Conservation (phyloP, 768 basidiomycete genomes). For the Strobilomyces dryophilus region DNA sequence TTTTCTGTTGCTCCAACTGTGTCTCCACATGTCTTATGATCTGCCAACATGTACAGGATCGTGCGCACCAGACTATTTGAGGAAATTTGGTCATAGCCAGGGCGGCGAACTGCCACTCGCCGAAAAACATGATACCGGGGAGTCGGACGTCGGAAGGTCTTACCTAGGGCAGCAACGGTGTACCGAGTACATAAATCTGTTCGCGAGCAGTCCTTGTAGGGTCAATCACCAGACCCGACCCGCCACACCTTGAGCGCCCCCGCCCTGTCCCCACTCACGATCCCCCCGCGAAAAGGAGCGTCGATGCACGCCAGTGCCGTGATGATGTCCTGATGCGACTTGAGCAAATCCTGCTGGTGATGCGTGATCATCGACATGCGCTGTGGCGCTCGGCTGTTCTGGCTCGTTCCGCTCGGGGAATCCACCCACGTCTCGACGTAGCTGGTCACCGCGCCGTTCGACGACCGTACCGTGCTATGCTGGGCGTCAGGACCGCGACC, state of each 20-base stretch:
- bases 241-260: constrained; percentile 92
- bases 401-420: constrained; percentile 38
- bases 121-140: no score
- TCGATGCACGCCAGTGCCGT: constrained; percentile 84
- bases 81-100: no score
- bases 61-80: no score
- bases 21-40: no score
- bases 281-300: constrained; percentile 87
- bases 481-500: constrained; percentile 2
- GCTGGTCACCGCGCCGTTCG: constrained; percentile 44
- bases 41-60: no score
- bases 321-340: constrained; percentile 87
- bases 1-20: no score
- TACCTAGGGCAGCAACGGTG: no score
- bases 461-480: constrained; percentile 28
- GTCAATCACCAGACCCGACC: constrained; percentile 51
- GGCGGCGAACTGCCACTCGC: no score
- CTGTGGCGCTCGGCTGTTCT: constrained; percentile 66
- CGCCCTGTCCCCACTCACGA: constrained; percentile 87
- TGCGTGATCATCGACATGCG: constrained; percentile 75
- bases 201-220: background rate
- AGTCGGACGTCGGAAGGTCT: no score
- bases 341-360: constrained; percentile 80
- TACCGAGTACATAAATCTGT: background rate
- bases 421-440: constrained; percentile 64